Percentiles rank a stretch among this genome's conserved stretches.
These are phyloP conservation scores for Clarireedia homoeocarpa DNA, from an alignment of 2,329 filamentous ascomycete species.

Conservation along the genomic window DNA sequence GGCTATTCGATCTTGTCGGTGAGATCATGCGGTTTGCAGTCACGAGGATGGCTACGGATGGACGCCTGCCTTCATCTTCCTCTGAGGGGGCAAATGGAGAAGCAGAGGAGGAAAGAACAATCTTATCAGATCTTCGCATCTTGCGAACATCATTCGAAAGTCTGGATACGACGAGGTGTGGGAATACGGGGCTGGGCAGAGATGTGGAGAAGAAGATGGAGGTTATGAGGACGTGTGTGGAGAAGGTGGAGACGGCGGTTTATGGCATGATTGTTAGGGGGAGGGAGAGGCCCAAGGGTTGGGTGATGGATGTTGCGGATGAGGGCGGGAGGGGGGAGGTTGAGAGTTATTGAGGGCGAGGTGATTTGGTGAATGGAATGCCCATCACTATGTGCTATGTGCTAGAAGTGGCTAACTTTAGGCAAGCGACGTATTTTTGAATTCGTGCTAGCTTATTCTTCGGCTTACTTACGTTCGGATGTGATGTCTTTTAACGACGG, in stretches of 20 bases:
- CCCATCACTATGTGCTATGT: too few relatives aligned
- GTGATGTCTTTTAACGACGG: too few relatives aligned
- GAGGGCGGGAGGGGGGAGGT: conserved; percentile 19
- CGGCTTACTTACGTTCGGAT: too few relatives aligned
- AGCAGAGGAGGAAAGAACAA: conserved; percentile 41
- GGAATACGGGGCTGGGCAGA: conserved; percentile 44
- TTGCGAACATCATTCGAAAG: conserved; percentile 71
- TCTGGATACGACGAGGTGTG: conserved; percentile 48
- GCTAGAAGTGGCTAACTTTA: too few relatives aligned
- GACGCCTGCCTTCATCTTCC: conserved; percentile 30
- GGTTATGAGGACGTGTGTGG: conserved; percentile 80
- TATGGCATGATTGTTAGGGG: conserved; percentile 86
- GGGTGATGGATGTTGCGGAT: conserved; percentile 67
- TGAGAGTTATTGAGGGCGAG: conserved; percentile 23
- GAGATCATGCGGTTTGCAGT: conserved; percentile 97
- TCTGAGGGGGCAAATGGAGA: conserved; percentile 20
- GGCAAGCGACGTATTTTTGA: too few relatives aligned
- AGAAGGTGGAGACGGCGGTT: conserved; percentile 85
- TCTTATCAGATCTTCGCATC: conserved; percentile 73
- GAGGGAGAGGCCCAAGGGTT: conserved; percentile 81
- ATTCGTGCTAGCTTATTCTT: too few relatives aligned
- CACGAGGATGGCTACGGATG: conserved; percentile 68
- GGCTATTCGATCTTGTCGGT: conserved; percentile 87
- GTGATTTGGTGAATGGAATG: neutral
- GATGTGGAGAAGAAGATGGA: conserved; percentile 74